Conservation (phyloP, 768 basidiomycete genomes). For the Ramaria sp. region DNA sequence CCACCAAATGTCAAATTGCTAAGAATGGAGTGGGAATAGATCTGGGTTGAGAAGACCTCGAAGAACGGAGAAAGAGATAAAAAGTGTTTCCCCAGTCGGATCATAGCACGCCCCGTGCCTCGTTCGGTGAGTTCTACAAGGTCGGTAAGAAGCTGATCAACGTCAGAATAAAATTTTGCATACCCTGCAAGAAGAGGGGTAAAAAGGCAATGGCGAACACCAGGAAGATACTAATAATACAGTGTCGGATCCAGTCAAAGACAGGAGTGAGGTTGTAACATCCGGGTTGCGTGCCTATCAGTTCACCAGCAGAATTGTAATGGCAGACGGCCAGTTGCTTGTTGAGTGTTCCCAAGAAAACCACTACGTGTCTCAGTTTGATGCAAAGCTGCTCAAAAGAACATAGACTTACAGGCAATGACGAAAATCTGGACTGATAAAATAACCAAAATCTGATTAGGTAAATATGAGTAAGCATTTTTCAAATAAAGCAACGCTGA, state of each 20-base stretch:
- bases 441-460: constrained; percentile 74
- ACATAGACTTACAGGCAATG: constrained; percentile 62
- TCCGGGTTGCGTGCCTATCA: constrained; percentile 74
- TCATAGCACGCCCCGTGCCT: constrained; percentile 87
- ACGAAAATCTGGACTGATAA: constrained; percentile 97
- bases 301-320: constrained; percentile 70
- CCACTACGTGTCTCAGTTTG: constrained; percentile 34
- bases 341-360: constrained; percentile 95
- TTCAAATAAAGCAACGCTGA: background rate
- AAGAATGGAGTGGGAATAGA: constrained; percentile 93
- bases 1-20: constrained; percentile 97
- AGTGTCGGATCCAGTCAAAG: constrained; percentile 96
- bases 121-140: constrained; percentile 83
- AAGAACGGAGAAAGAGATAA: constrained; percentile 93
- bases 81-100: constrained; percentile 95
- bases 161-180: constrained; percentile 15
- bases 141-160: constrained; percentile 6
- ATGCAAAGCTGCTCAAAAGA: background rate
- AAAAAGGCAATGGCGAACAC: constrained; percentile 98
- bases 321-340: constrained; percentile 83
- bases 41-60: constrained; percentile 98
- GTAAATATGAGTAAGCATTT: background rate
- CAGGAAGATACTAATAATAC: constrained; percentile 95
- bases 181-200: constrained; percentile 92
- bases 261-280: constrained; percentile 96